phyloP scores from a whole-genome alignment of 371 early-diverging fungal species.

The Mortierella polycephala region DNA sequence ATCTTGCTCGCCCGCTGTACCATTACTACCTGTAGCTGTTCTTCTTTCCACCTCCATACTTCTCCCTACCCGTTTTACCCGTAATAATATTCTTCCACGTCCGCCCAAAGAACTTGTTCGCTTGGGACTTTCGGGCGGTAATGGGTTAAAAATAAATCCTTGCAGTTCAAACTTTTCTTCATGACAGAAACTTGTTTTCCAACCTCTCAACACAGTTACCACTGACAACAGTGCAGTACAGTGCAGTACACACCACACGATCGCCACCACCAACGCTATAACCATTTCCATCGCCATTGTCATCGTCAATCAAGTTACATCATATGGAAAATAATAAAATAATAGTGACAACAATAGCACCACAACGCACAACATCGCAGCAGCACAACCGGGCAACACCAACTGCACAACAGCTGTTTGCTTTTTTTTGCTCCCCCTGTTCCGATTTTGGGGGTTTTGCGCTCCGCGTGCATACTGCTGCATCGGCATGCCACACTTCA shows the following conservation, averaged over 20 bases:
- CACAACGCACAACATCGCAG: no score
- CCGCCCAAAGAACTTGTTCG: not conserved
- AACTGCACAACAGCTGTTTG: not conserved
- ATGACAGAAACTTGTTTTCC: no score
- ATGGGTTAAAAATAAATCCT: not conserved
- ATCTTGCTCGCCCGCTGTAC: not conserved
- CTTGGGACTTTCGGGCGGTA: not conserved
- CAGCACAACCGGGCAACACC: no score
- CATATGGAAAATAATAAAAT: no score
- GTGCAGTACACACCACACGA: no score
- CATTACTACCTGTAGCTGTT: not conserved
- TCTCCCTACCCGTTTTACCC: not conserved
- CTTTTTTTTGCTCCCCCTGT: not conserved
- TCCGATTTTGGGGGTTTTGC: not conserved
- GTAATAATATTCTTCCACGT: conserved; percentile 3
- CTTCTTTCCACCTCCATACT: not conserved
- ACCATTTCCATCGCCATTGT: no score
- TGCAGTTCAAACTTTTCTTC: not conserved
- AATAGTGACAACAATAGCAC: no score
- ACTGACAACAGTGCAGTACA: no score
- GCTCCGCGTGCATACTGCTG: not conserved
- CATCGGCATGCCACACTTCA: no score
- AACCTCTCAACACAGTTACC: no score
- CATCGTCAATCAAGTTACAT: no score
- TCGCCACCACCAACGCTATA: no score